Conservation (phyloP, 352 stramenopile genomes). For the Globisporangium paddicum region DNA sequence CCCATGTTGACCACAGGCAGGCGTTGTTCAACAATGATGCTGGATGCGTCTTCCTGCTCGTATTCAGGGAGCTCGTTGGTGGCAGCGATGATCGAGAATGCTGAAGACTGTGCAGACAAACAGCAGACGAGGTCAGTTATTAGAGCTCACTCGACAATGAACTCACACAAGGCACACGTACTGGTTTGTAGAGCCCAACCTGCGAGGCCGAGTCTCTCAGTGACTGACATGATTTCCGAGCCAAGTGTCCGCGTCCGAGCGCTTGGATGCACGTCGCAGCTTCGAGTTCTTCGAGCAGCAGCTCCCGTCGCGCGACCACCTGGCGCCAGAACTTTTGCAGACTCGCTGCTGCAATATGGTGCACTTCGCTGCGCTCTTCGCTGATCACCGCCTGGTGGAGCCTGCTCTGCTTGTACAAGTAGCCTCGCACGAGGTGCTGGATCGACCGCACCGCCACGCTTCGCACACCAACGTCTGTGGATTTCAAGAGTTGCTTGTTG, state of each 20-base stretch:
- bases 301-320: slow-evolving; percentile 14
- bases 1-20: slow-evolving; percentile 25
- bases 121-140: neutral
- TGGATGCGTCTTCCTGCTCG: slow-evolving; percentile 7
- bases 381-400: slow-evolving; percentile 24
- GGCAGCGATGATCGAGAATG: slow-evolving; percentile 26
- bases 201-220: slow-evolving; percentile 24
- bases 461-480: slow-evolving; percentile 24
- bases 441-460: slow-evolving; percentile 51
- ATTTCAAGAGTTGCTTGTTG: neutral
- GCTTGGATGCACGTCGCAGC: slow-evolving; percentile 72
- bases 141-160: too few species aligned
- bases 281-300: slow-evolving; percentile 33
- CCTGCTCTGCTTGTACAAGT: slow-evolving; percentile 13
- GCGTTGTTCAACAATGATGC: neutral
- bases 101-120: slow-evolving; percentile 20
- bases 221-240: slow-evolving; percentile 44
- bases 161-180: slow-evolving; percentile 2
- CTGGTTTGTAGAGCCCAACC: slow-evolving; percentile 11
- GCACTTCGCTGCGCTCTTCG: slow-evolving; percentile 34
- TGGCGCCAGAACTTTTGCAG: slow-evolving; percentile 50
- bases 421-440: slow-evolving; percentile 35
- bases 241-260: slow-evolving; percentile 46
- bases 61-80: slow-evolving; percentile 16
- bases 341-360: slow-evolving; percentile 47